phyloP scores from a whole-genome alignment of 2,329 filamentous ascomycete genomes.

The Macrophomina pseudophaseolina region DNA sequence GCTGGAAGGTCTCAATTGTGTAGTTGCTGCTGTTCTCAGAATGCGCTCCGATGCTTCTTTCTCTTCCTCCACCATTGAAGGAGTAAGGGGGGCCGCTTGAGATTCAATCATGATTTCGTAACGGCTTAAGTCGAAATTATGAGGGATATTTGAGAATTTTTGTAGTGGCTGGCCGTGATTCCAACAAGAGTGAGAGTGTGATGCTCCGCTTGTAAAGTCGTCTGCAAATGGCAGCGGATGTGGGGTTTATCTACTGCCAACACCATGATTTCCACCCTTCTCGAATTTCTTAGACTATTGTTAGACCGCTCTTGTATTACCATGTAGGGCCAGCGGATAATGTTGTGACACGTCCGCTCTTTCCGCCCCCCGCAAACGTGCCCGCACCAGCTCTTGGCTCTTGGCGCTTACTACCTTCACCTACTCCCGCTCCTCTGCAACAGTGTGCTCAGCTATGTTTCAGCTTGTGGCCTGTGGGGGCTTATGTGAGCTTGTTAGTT shows the following conservation, averaged over 20 bases:
- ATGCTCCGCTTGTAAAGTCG: background rate
- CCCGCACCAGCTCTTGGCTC: constrained; percentile 3
- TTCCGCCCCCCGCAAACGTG: constrained; percentile 5
- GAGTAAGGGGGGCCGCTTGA: background rate
- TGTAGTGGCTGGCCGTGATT: too few species aligned
- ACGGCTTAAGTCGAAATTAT: too few species aligned
- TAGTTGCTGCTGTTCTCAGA: background rate
- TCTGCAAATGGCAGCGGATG: too few species aligned
- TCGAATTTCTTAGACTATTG: background rate
- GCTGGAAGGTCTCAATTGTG: background rate
- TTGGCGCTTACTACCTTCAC: background rate
- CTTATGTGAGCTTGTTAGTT: background rate
- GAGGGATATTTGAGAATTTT: too few species aligned
- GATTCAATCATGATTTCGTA: background rate
- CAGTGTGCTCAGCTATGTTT: background rate
- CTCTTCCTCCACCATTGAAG: background rate
- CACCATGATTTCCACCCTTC: background rate
- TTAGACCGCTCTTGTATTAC: constrained; percentile 6
- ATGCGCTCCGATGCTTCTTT: constrained; percentile 6
- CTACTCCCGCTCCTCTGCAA: background rate
- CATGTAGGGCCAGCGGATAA: background rate
- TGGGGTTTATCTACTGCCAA: background rate
- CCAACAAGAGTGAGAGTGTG: background rate
- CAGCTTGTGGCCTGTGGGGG: background rate
- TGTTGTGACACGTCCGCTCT: constrained; percentile 12